Evolutionary conservation across 2,329 filamentous ascomycete genomes (phyloP).

Genomic region (Sclerotinia sclerotiorum): DNA sequence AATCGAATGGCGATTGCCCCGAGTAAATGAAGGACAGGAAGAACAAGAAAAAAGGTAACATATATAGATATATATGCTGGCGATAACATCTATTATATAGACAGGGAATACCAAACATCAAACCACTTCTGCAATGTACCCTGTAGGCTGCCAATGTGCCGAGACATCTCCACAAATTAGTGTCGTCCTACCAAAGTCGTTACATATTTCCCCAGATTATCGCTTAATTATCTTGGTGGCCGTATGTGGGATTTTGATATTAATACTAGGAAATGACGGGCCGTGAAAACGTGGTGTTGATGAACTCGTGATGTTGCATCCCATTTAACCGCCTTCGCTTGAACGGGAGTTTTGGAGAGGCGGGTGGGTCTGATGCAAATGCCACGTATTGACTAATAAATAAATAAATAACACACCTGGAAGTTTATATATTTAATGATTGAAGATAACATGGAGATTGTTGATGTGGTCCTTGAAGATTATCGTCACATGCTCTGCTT

Average conservation of each 20-base stretch:
- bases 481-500: not conserved
- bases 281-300: slow-evolving; percentile 15
- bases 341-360: slow-evolving; percentile 7
- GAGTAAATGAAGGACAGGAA: not conserved
- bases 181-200: not conserved
- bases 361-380: not conserved
- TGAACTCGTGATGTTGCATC: slow-evolving; percentile 17
- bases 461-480: too few relatives aligned
- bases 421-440: not conserved
- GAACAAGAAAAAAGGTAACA: not conserved
- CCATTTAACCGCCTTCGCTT: slow-evolving; percentile 11
- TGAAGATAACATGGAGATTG: not conserved
- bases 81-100: not conserved
- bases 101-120: not conserved
- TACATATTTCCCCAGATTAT: not conserved
- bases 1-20: not conserved
- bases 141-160: not conserved
- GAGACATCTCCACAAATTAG: slow-evolving; percentile 3
- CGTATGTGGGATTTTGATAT: slow-evolving; percentile 8
- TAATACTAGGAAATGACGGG: slow-evolving; percentile 16
- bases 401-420: not conserved
- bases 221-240: not conserved
- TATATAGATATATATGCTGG: not conserved
- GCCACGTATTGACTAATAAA: slow-evolving; percentile 13
- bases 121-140: not conserved